A percentile compares a stretch with the other conserved stretches of the same genome.
Conservation (phyloP, 139 green algal species). For the Asterochloris erici region DNA sequence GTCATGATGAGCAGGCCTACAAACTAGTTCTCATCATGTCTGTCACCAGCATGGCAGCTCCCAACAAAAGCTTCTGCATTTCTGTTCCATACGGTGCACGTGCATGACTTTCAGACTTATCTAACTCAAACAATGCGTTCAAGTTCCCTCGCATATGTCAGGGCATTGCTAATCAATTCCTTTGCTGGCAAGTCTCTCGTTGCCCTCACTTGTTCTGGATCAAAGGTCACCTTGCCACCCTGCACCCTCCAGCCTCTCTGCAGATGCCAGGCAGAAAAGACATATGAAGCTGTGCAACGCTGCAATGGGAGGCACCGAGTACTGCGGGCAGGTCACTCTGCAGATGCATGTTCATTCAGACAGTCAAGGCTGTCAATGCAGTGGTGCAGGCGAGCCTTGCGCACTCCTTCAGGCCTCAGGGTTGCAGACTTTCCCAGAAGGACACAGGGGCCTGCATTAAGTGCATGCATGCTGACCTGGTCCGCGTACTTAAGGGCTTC, state of each 20-base stretch:
- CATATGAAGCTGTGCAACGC: not conserved
- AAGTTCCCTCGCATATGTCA: conserved; percentile 92
- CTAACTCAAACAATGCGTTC: conserved; percentile 89
- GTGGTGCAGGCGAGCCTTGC: not conserved
- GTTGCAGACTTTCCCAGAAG: not conserved
- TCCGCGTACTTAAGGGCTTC: conserved; percentile 61
- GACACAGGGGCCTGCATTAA: not conserved
- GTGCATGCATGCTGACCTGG: conserved; percentile 24
- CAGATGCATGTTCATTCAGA: not conserved
- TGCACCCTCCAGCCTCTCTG: conserved; percentile 71
- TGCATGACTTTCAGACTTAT: not conserved
- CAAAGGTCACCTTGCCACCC: conserved; percentile 58
- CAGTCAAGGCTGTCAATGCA: not conserved
- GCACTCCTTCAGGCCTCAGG: not conserved
- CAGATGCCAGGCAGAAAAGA: not conserved
- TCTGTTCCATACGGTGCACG: too few relatives aligned
- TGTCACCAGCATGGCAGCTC: too few relatives aligned
- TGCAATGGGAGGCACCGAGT: too few relatives aligned
- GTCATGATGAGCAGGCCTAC: not conserved
- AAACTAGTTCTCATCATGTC: too few relatives aligned
- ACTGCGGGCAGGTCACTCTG: too few relatives aligned
- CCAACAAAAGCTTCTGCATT: too few relatives aligned
- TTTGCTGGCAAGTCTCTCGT: conserved; percentile 36
- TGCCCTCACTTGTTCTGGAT: conserved; percentile 2
- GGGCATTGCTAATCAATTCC: conserved; percentile 80